A percentile compares a stretch with the other conserved stretches of the same genome.
These are phyloP conservation scores for Alternaria novae-zelandiae DNA, from an alignment of 2,329 filamentous ascomycete species.

Conservation along the genomic window DNA sequence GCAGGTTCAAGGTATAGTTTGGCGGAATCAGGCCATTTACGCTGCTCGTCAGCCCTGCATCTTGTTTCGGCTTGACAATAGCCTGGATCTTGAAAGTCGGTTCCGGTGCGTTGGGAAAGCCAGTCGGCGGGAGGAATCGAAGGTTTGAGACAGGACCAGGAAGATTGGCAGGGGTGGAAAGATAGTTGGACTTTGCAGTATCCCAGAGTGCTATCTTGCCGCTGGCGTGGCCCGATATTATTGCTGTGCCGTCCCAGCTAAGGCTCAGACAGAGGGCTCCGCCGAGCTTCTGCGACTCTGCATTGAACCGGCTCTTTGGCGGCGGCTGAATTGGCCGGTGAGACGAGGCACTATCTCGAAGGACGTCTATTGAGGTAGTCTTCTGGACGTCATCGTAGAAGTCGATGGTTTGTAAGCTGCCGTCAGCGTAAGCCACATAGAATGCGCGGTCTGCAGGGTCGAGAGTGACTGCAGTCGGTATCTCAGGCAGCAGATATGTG, in stretches of 20 bases:
- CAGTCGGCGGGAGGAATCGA: constrained; percentile 69
- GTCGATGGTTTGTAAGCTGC: constrained; percentile 79
- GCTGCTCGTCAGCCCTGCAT: constrained; percentile 52
- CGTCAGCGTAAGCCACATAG: constrained; percentile 81
- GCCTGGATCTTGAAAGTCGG: constrained; percentile 60
- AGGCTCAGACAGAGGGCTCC: constrained; percentile 71
- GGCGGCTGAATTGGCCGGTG: constrained; percentile 57
- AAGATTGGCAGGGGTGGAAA: constrained; percentile 71
- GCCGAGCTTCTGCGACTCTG: constrained; percentile 69
- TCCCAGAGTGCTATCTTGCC: constrained; percentile 85
- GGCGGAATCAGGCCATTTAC: constrained; percentile 53
- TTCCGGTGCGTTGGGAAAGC: constrained; percentile 48
- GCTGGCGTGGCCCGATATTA: constrained; percentile 81
- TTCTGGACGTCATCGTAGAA: constrained; percentile 64
- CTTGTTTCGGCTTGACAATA: constrained; percentile 82
- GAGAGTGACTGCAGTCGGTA: constrained; percentile 73
- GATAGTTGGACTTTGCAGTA: constrained; percentile 71
- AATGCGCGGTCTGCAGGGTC: constrained; percentile 85
- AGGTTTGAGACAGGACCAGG: constrained; percentile 86
- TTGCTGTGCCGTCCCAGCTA: constrained; percentile 80
- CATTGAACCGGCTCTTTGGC: constrained; percentile 50
- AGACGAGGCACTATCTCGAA: constrained; percentile 63
- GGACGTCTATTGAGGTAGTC: constrained; percentile 47
- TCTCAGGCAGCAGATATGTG: constrained; percentile 79
- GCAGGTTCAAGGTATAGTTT: constrained; percentile 70